A percentile compares a stretch with the other conserved stretches of the same genome.
Evolutionary conservation across 345 rosid genomes (phyloP).

Genomic region (Citrus sinensis): DNA sequence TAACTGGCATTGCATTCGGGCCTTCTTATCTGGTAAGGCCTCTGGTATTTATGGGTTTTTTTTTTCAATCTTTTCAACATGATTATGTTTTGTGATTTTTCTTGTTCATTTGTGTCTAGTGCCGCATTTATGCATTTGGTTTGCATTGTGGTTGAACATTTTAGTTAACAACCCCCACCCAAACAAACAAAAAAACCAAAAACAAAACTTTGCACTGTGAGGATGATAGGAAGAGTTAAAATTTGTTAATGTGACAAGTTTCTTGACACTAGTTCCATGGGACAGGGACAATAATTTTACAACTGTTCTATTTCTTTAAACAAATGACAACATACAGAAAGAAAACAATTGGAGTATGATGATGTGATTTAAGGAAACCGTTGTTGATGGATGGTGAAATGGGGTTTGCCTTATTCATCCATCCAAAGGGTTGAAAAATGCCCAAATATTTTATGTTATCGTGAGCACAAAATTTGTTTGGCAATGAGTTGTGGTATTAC

Average conservation of each 20-base stretch:
- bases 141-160: neutral
- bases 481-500: neutral
- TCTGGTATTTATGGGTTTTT: neutral
- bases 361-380: neutral
- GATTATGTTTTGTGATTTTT: conserved; percentile 1
- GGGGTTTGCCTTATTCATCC: neutral
- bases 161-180: neutral
- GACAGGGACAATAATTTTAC: neutral
- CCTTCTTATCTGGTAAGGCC: conserved; percentile 78
- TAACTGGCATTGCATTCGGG: conserved; percentile 93
- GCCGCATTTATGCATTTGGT: neutral
- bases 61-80: neutral
- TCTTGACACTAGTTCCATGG: neutral
- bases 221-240: neutral
- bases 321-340: neutral
- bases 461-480: neutral
- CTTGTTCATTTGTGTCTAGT: neutral
- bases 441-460: neutral
- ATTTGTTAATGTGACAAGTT: neutral
- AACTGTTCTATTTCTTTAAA: neutral
- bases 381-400: neutral
- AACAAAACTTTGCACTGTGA: neutral
- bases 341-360: neutral
- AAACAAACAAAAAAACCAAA: too few species aligned
- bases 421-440: neutral